Conservation (phyloP, 176 grass and related monocot species). For the Themeda triandra region DNA sequence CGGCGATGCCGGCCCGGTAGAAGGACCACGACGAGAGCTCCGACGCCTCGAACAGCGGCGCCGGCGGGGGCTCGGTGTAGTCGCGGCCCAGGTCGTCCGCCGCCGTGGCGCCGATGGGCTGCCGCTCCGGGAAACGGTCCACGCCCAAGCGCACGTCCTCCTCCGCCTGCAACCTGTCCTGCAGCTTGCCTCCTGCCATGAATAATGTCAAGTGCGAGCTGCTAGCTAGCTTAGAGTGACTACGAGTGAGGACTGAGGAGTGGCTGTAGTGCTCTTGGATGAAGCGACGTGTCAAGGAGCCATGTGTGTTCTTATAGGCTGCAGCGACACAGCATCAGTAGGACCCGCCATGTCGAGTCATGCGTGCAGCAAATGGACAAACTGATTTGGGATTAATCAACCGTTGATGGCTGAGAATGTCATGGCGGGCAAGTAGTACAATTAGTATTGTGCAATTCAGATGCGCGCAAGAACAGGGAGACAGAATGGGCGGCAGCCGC, state of each 20-base stretch:
- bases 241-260: not conserved
- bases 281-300: not conserved
- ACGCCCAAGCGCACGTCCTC: slow-evolving; percentile 24
- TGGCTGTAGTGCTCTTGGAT: not conserved
- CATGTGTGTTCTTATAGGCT: not conserved
- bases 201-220: not conserved
- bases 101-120: not conserved
- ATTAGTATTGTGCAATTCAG: not conserved
- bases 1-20: slow-evolving; percentile 88
- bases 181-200: slow-evolving; percentile 6
- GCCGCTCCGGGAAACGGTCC: not conserved
- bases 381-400: not conserved
- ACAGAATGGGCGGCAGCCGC: slow-evolving; percentile 21
- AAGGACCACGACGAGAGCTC: slow-evolving; percentile 58
- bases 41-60: slow-evolving; percentile 15
- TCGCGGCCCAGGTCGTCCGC: slow-evolving; percentile 16
- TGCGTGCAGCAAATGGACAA: not conserved
- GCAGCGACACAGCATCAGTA: not conserved
- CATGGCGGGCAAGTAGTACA: not conserved
- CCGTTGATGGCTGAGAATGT: slow-evolving; percentile 13
- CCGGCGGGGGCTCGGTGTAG: not conserved
- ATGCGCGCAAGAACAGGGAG: not conserved
- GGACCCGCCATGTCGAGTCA: not conserved
- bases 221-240: not conserved
- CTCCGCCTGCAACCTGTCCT: not conserved